A percentile compares a stretch with the other conserved stretches of the same genome.
phyloP scores from a whole-genome alignment of 2,329 filamentous ascomycete genomes.

The Cytospora schulzeri region DNA sequence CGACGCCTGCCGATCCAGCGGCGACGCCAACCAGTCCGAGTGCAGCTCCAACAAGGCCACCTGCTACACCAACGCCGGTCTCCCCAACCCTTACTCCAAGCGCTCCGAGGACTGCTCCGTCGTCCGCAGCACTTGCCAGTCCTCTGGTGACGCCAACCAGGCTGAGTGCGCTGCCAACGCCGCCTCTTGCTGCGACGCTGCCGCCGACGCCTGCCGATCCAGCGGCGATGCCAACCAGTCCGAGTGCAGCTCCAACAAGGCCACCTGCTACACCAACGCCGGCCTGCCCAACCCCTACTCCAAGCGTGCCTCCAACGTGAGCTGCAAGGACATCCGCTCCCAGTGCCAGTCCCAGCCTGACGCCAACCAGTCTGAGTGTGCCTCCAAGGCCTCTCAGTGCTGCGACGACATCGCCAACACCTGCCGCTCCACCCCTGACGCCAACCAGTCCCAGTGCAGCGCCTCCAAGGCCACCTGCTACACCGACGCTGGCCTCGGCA shows the following conservation, averaged over 20 bases:
- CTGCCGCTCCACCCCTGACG: not conserved
- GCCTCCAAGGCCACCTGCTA: slow-evolving; percentile 12
- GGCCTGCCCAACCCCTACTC: slow-evolving; percentile 6
- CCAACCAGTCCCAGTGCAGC: slow-evolving; percentile 12
- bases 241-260: not conserved
- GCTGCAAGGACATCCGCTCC: not conserved
- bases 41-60: not conserved
- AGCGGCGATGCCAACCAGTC: not conserved
- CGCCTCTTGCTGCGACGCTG: not conserved
- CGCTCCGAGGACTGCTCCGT: not conserved
- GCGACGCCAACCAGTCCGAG: not conserved
- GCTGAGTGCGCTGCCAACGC: not conserved
- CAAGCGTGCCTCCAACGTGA: slow-evolving; percentile 12
- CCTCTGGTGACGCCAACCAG: slow-evolving; percentile 7
- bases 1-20: slow-evolving; percentile 3
- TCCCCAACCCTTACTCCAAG: slow-evolving; percentile 12
- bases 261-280: slow-evolving; percentile 7
- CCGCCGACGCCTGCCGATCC: not conserved
- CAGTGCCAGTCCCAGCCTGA: not conserved
- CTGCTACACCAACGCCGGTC: slow-evolving; percentile 8
- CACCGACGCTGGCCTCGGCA: not conserved
- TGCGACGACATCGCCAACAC: not conserved
- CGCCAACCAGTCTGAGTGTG: slow-evolving; percentile 11
- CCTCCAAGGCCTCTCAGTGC: not conserved
- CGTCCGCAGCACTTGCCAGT: slow-evolving; percentile 5